Conservation (phyloP, 768 basidiomycete genomes). For the Sporobolomyces roseus region DNA sequence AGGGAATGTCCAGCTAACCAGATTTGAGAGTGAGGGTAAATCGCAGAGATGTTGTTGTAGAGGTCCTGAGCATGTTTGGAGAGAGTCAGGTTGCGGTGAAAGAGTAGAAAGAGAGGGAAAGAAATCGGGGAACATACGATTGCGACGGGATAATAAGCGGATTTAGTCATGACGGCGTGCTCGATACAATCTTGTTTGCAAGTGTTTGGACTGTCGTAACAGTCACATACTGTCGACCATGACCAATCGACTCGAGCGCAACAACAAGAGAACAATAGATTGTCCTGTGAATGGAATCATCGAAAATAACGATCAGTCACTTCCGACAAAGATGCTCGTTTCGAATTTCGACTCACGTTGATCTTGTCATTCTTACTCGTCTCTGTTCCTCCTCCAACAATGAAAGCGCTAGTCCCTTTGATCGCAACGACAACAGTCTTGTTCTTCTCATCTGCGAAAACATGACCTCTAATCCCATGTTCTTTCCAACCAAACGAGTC, state of each 20-base stretch:
- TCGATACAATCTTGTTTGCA: slow-evolving; percentile 82
- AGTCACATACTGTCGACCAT: slow-evolving; percentile 89
- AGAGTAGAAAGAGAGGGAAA: neutral
- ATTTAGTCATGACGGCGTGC: slow-evolving; percentile 69
- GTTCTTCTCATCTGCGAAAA: slow-evolving; percentile 80
- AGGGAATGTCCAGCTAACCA: slow-evolving; percentile 80
- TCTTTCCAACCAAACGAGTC: slow-evolving; percentile 84
- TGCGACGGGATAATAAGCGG: slow-evolving; percentile 81
- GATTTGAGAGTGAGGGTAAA: slow-evolving; percentile 84
- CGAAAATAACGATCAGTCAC: neutral
- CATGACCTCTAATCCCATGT: slow-evolving; percentile 87
- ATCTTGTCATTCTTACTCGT: slow-evolving; percentile 83
- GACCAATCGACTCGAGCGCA: slow-evolving; percentile 91
- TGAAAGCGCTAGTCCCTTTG: slow-evolving; percentile 79
- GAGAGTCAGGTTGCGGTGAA: neutral
- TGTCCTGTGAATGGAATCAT: slow-evolving; percentile 60
- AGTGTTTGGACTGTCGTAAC: slow-evolving; percentile 59
- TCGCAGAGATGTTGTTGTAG: slow-evolving; percentile 83
- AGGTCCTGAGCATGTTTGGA: slow-evolving; percentile 60
- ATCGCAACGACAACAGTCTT: slow-evolving; percentile 79
- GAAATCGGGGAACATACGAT: slow-evolving; percentile 53
- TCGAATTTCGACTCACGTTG: slow-evolving; percentile 61
- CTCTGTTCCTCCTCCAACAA: slow-evolving; percentile 51
- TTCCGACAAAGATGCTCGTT: no score
- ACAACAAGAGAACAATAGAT: slow-evolving; percentile 89